A percentile compares a stretch with the other conserved stretches of the same genome.
These are phyloP conservation scores for Epichloe festucae DNA, from an alignment of 2,329 filamentous ascomycete species.

Conservation along the genomic window DNA sequence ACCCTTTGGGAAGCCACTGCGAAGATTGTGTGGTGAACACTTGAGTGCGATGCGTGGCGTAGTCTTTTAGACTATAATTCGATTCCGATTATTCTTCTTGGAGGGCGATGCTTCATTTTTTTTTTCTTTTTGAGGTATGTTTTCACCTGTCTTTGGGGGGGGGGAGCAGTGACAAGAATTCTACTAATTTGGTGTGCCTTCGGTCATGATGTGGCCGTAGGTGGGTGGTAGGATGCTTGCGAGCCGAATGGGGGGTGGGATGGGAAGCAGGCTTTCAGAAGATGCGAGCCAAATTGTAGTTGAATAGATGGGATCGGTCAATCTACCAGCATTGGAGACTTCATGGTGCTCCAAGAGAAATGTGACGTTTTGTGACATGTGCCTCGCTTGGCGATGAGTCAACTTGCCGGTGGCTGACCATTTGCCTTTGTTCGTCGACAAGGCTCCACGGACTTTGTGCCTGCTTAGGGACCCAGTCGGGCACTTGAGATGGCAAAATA, in stretches of 20 bases:
- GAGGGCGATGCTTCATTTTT: slow-evolving; percentile 12
- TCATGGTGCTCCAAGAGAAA: neutral
- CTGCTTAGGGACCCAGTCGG: neutral
- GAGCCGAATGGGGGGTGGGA: too few relatives aligned
- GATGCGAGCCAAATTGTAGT: neutral
- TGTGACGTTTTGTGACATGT: neutral
- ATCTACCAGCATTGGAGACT: neutral
- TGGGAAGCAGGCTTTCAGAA: neutral
- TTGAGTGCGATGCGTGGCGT: slow-evolving; percentile 15
- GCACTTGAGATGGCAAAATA: neutral
- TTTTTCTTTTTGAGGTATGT: slow-evolving; percentile 10
- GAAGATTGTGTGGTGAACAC: slow-evolving; percentile 13
- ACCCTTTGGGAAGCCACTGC: slow-evolving; percentile 12
- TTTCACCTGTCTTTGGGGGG: neutral
- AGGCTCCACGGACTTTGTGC: neutral
- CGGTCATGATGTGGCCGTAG: neutral
- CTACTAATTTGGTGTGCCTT: slow-evolving; percentile 5
- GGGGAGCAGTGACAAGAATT: neutral
- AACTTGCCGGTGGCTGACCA: neutral
- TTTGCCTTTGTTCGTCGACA: neutral
- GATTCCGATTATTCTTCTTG: slow-evolving; percentile 15
- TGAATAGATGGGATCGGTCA: too few relatives aligned
- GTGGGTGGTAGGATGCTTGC: neutral
- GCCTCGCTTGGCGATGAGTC: neutral
- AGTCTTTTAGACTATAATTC: slow-evolving; percentile 11